Percentiles rank a stretch among this genome's conserved stretches.
phyloP scores from a whole-genome alignment of 2,329 filamentous ascomycete species.

The Neonectria neomacrospora region DNA sequence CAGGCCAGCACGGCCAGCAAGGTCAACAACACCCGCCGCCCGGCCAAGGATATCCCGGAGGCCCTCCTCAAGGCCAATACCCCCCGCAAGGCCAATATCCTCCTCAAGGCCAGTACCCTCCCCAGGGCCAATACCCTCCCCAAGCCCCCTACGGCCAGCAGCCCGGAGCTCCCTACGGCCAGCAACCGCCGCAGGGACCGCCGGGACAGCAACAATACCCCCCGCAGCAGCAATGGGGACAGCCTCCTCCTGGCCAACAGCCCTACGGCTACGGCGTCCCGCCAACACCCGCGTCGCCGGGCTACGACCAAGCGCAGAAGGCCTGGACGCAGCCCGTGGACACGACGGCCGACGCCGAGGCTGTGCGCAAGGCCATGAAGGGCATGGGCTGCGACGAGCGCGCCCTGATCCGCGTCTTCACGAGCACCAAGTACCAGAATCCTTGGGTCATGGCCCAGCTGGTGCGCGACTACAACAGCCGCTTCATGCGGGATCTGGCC shows the following conservation, averaged over 20 bases:
- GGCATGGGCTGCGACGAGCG: slow-evolving; percentile 50
- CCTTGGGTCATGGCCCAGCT: slow-evolving; percentile 50
- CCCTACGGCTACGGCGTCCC: slow-evolving; percentile 27
- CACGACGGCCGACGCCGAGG: slow-evolving; percentile 45
- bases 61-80: slow-evolving; percentile 7
- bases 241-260: slow-evolving; percentile 24
- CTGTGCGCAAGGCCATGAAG: slow-evolving; percentile 50
- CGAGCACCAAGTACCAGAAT: slow-evolving; percentile 46
- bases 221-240: slow-evolving; percentile 23
- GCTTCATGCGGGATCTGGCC: slow-evolving; percentile 48
- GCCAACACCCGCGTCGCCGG: slow-evolving; percentile 44
- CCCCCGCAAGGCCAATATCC: slow-evolving; percentile 14
- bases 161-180: slow-evolving; percentile 18
- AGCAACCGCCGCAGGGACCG: slow-evolving; percentile 31
- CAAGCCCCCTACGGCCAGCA: slow-evolving; percentile 13
- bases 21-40: slow-evolving; percentile 30
- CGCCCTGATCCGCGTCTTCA: slow-evolving; percentile 45
- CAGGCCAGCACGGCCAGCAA: slow-evolving; percentile 5
- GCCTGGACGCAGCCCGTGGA: slow-evolving; percentile 42
- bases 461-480: slow-evolving; percentile 46
- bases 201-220: slow-evolving; percentile 22
- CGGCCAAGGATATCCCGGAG: slow-evolving; percentile 4
- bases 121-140: slow-evolving; percentile 15
- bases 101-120: slow-evolving; percentile 20
- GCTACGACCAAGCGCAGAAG: slow-evolving; percentile 46